Evolutionary conservation across 495 filamentous ascomycete genomes (phyloP).

Genomic region (Bacidia gigantensis): DNA sequence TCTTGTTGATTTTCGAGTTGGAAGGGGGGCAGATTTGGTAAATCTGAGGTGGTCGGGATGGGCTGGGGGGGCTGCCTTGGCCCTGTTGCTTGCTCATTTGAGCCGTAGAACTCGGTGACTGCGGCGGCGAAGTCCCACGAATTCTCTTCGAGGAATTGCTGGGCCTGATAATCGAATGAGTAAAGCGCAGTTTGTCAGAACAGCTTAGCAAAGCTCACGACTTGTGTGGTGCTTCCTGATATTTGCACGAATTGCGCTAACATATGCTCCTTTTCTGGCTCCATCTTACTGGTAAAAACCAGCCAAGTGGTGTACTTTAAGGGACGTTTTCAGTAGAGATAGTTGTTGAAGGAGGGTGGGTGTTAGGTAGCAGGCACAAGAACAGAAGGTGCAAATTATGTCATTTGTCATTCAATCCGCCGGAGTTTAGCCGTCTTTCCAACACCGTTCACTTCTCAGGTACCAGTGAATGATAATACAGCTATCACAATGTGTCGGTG

Average conservation of each 20-base stretch:
- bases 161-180: slow-evolving; percentile 39
- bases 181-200: slow-evolving; percentile 2
- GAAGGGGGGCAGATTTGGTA: slow-evolving; percentile 22
- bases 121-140: slow-evolving; percentile 59
- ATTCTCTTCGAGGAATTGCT: slow-evolving; percentile 51
- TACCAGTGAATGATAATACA: background rate
- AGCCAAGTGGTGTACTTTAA: too few species aligned
- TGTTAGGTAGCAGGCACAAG: background rate
- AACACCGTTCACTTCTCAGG: background rate
- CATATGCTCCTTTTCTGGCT: slow-evolving; percentile 46
- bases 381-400: background rate
- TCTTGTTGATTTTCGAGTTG: slow-evolving; percentile 26
- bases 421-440: background rate
- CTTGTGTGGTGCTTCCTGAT: slow-evolving; percentile 48
- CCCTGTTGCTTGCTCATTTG: slow-evolving; percentile 21
- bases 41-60: slow-evolving; percentile 8
- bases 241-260: slow-evolving; percentile 61
- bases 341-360: background rate
- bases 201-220: slow-evolving; percentile 35
- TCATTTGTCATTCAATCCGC: background rate
- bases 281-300: background rate
- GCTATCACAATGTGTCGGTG: background rate
- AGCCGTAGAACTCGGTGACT: slow-evolving; percentile 53
- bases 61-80: slow-evolving; percentile 9
- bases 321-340: too few species aligned